phyloP scores from a whole-genome alignment of 1,284 basidiomycete genomes.

The Tetrapyrgos nigripes region DNA sequence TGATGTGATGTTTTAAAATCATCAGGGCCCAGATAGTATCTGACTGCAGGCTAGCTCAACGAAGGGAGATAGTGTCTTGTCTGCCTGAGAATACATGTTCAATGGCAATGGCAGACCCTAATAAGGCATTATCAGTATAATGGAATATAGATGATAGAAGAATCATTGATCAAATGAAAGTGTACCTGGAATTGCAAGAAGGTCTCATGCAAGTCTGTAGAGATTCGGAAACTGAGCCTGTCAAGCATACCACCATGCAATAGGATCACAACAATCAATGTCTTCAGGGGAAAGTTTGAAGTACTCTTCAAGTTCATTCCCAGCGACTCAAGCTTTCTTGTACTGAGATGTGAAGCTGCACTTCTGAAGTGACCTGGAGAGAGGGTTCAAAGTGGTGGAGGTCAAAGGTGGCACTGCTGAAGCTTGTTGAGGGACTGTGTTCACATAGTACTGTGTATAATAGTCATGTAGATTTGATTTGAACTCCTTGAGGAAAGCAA shows the following conservation, averaged over 20 bases:
- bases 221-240: constrained; percentile 25
- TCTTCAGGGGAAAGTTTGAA: constrained; percentile 22
- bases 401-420: too few species aligned
- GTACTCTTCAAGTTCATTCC: constrained; percentile 27
- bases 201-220: constrained; percentile 11
- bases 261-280: constrained; percentile 22
- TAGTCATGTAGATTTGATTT: background rate
- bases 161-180: too few species aligned
- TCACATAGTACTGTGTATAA: background rate
- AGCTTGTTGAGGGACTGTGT: background rate
- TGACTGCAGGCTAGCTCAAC: constrained; percentile 7
- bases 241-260: constrained; percentile 26
- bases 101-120: constrained; percentile 15
- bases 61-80: constrained; percentile 13
- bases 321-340: constrained; percentile 4
- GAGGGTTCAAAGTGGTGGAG: too few species aligned
- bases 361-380: background rate
- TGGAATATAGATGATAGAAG: too few species aligned
- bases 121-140: background rate
- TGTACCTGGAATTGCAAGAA: constrained; percentile 14
- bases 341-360: constrained; percentile 21
- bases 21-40: constrained; percentile 9
- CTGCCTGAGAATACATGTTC: too few species aligned
- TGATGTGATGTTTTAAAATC: constrained; percentile 8
- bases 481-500: background rate